Percentiles rank a stretch among this genome's conserved stretches.
Conservation (phyloP, 148 eudicot genomes). For the Vaccinium macrocarpon region DNA sequence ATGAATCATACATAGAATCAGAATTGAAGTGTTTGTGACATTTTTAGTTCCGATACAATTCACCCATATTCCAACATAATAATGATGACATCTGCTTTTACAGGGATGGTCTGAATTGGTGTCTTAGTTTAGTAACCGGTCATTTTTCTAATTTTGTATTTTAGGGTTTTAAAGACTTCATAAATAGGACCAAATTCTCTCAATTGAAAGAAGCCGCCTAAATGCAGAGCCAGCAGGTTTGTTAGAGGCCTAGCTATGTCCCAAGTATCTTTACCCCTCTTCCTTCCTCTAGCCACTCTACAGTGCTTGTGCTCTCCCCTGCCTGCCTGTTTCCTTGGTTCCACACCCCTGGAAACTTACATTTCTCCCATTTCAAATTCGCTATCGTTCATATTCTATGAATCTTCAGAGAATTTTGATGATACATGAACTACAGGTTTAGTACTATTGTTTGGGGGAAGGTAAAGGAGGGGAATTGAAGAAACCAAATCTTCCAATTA, state of each 20-base stretch:
- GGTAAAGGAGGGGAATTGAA: not conserved
- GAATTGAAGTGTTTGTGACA: not conserved
- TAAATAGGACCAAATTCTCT: not conserved
- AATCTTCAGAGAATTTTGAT: not conserved
- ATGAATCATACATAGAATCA: not conserved
- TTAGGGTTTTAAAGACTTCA: not conserved
- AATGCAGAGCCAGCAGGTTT: not conserved
- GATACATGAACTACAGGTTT: not conserved
- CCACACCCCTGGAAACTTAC: not conserved
- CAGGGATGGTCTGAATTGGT: not conserved
- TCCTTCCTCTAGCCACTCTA: not conserved
- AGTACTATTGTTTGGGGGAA: not conserved
- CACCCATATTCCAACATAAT: not conserved
- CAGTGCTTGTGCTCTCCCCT: no score
- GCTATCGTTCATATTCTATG: not conserved
- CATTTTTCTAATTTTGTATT: not conserved
- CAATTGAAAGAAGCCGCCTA: not conserved
- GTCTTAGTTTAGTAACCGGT: not conserved
- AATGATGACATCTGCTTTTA: not conserved
- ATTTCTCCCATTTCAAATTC: not conserved
- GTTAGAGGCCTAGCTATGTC: not conserved
- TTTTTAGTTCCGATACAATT: not conserved
- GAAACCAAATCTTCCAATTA: not conserved
- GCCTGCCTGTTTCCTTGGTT: not conserved
- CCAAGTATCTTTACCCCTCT: not conserved